Percentiles rank a stretch among this genome's conserved stretches.
Evolutionary conservation across 75 land plant species (phyloP).

Genomic region (Sequoia sempervirens): DNA sequence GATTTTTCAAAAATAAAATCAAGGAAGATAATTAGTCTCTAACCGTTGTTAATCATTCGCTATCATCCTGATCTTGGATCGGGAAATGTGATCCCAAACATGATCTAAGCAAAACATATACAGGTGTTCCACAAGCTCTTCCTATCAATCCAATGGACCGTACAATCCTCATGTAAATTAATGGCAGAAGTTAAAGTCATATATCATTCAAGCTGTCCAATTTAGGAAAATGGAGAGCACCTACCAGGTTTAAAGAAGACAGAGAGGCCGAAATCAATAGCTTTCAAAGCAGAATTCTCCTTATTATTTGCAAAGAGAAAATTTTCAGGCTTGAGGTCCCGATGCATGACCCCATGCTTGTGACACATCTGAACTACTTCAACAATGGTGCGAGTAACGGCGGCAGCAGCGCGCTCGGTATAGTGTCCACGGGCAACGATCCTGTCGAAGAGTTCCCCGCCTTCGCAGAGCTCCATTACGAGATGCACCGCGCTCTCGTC

Average conservation of each 20-base stretch:
- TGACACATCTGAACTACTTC: slow-evolving; percentile 79
- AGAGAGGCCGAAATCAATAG: slow-evolving; percentile 75
- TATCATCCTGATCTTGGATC: no score
- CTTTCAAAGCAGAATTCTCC: slow-evolving; percentile 64
- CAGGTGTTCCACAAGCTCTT: no score
- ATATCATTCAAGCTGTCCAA: neutral
- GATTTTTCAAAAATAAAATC: neutral
- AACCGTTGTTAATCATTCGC: neutral
- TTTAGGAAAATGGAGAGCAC: neutral
- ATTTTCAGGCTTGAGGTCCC: slow-evolving; percentile 84
- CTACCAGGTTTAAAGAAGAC: slow-evolving; percentile 69
- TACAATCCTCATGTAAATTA: neutral
- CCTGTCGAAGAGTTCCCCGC: slow-evolving; percentile 90
- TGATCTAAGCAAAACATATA: no score
- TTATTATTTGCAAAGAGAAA: slow-evolving; percentile 65
- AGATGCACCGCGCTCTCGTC: slow-evolving; percentile 73
- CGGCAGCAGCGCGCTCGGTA: slow-evolving; percentile 73
- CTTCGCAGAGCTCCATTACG: slow-evolving; percentile 91
- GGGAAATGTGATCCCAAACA: no score
- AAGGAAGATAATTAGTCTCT: neutral
- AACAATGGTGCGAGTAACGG: slow-evolving; percentile 57
- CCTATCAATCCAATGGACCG: no score
- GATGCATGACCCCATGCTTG: slow-evolving; percentile 65
- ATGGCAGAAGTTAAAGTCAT: neutral
- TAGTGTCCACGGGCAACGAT: slow-evolving; percentile 84